Evolutionary conservation across 2,329 filamentous ascomycete species (phyloP).

Genomic region (Waltergamsia citrina): DNA sequence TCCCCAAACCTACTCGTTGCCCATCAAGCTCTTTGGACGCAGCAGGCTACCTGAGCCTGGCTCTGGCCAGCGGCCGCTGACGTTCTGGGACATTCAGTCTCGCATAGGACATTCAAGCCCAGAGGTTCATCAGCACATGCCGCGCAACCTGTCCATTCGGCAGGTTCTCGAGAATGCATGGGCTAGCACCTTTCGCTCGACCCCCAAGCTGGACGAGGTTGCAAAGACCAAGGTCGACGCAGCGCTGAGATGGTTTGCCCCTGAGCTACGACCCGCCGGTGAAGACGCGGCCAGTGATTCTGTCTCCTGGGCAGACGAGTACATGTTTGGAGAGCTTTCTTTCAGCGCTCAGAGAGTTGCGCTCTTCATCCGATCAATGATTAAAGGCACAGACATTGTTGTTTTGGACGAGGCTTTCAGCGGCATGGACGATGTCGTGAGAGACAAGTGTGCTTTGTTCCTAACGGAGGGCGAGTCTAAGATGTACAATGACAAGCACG

Average conservation of each 20-base stretch:
- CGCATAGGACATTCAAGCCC: conserved; percentile 90
- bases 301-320: conserved; percentile 55
- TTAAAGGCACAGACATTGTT: conserved; percentile 73
- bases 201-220: conserved; percentile 51
- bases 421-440: conserved; percentile 69
- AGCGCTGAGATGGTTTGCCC: conserved; percentile 66
- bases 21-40: conserved; percentile 77
- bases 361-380: conserved; percentile 72
- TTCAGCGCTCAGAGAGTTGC: conserved; percentile 79
- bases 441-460: conserved; percentile 83
- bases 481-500: conserved; percentile 18
- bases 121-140: conserved; percentile 90
- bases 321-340: conserved; percentile 62
- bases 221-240: conserved; percentile 55
- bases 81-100: conserved; percentile 85
- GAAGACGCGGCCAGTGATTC: conserved; percentile 14
- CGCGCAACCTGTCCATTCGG: conserved; percentile 63
- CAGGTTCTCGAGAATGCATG: conserved; percentile 77
- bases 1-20: conserved; percentile 84
- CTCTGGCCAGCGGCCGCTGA: conserved; percentile 58
- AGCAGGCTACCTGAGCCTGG: conserved; percentile 69
- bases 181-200: conserved; percentile 75
- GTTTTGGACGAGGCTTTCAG: conserved; percentile 84
- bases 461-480: conserved; percentile 55
- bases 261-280: conserved; percentile 60